phyloP scores from a whole-genome alignment of 2,329 filamentous ascomycete species.

The Ilyonectria robusta region DNA sequence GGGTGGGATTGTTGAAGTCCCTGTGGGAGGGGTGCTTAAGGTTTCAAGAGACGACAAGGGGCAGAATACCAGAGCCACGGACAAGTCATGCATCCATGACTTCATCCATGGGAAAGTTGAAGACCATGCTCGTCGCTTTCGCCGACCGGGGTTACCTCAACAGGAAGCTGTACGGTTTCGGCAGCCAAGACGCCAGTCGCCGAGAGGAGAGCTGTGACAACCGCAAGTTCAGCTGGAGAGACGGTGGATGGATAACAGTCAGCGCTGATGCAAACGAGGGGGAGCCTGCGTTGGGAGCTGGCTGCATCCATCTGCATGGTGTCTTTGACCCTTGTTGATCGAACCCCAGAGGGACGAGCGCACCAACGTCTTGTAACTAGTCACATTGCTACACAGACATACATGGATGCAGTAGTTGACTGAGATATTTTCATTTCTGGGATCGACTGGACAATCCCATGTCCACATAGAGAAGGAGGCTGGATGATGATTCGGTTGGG shows the following conservation, averaged over 20 bases:
- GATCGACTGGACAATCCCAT: slow-evolving; percentile 1
- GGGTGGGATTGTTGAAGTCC: slow-evolving; percentile 21
- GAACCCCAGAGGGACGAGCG: slow-evolving; percentile 15
- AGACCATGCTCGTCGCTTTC: slow-evolving; percentile 3
- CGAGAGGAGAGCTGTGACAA: background rate
- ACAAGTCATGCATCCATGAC: slow-evolving; percentile 9
- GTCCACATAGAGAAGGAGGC: slow-evolving; percentile 2
- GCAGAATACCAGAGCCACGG: slow-evolving; percentile 14
- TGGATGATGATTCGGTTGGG: slow-evolving; percentile 7
- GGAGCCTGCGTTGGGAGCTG: slow-evolving; percentile 19
- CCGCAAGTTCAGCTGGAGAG: slow-evolving; percentile 7
- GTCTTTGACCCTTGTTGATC: slow-evolving; percentile 35
- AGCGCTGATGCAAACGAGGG: slow-evolving; percentile 23
- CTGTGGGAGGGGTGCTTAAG: background rate
- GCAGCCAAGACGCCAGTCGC: background rate
- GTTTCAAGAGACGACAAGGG: slow-evolving; percentile 24
- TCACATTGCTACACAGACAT: background rate
- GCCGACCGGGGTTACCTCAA: slow-evolving; percentile 12
- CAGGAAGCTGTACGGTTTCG: slow-evolving; percentile 9
- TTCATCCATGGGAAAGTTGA: slow-evolving; percentile 13
- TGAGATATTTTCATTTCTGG: slow-evolving; percentile 3
- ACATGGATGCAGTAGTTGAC: background rate
- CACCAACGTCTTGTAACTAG: background rate
- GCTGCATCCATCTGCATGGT: slow-evolving; percentile 22
- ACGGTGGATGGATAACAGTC: slow-evolving; percentile 20